Percentiles rank a stretch among this genome's conserved stretches.
These are phyloP conservation scores for Mycena galericulata DNA, from an alignment of 768 basidiomycete genomes.

Conservation along the genomic window DNA sequence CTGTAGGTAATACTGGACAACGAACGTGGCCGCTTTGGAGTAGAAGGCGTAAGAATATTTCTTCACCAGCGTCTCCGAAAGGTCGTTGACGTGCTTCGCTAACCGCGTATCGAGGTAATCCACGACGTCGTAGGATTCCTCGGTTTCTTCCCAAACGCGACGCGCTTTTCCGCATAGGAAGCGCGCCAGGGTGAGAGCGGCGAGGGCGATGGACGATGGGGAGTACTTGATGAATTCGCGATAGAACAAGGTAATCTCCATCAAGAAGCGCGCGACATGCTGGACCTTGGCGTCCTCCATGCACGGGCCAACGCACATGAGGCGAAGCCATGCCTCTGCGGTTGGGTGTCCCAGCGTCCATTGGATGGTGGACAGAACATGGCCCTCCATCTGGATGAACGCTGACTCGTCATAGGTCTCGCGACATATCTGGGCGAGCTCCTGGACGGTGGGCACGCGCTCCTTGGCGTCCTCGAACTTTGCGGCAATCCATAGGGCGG, in stretches of 20 bases:
- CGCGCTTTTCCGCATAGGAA: constrained; percentile 87
- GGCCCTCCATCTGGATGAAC: constrained; percentile 99
- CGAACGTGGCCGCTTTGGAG: constrained; percentile 93
- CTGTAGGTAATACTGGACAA: constrained; percentile 93
- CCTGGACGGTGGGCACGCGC: constrained; percentile 94
- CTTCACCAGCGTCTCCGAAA: constrained; percentile 96
- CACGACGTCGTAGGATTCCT: constrained; percentile 86
- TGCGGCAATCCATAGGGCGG: constrained; percentile 98
- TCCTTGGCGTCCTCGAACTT: constrained; percentile 99
- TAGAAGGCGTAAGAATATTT: constrained; percentile 99
- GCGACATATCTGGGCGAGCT: constrained; percentile 94
- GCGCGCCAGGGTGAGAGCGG: constrained; percentile 88
- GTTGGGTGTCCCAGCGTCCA: constrained; percentile 98
- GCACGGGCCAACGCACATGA: constrained; percentile 79
- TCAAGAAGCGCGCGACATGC: constrained; percentile 96
- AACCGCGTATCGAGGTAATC: constrained; percentile 88
- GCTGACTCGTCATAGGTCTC: constrained; percentile 97
- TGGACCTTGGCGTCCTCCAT: constrained; percentile 92
- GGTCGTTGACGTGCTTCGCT: constrained; percentile 88
- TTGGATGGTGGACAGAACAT: constrained; percentile 94
- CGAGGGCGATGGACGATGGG: constrained; percentile 91
- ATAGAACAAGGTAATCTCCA: constrained; percentile 99
- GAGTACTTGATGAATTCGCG: constrained; percentile 91
- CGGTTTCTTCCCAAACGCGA: constrained; percentile 85
- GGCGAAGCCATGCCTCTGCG: constrained; percentile 95